A percentile compares a stretch with the other conserved stretches of the same genome.
Conservation (phyloP, 352 stramenopile species). For the Globisporangium middletonii region DNA sequence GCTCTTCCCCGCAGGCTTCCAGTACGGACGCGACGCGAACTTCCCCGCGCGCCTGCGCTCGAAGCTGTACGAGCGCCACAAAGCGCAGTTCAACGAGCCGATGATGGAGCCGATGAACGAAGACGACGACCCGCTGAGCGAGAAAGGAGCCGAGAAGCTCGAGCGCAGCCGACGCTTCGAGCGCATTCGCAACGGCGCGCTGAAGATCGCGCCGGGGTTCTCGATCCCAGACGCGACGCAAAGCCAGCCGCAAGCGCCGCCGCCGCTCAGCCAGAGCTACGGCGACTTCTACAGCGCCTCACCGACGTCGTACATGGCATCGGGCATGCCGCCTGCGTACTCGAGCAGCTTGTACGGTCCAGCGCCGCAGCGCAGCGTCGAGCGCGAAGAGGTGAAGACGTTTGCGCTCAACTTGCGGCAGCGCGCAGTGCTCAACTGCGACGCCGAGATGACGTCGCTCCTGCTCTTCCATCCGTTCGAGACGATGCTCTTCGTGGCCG, state of each 20-base stretch:
- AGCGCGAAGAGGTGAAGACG: constrained; percentile 63
- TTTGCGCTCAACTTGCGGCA: constrained; percentile 89
- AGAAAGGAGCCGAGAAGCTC: constrained; percentile 61
- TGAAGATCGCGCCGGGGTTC: constrained; percentile 66
- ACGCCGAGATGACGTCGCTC: constrained; percentile 92
- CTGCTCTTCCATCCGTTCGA: constrained; percentile 96
- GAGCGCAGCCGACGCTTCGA: constrained; percentile 61
- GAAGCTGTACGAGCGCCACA: constrained; percentile 61
- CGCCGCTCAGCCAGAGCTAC: not conserved
- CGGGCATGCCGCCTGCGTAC: constrained; percentile 21
- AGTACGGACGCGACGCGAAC: constrained; percentile 39
- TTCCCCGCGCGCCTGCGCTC: constrained; percentile 52
- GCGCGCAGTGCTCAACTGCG: constrained; percentile 88
- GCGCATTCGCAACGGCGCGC: constrained; percentile 41
- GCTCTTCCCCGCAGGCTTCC: constrained; percentile 13
- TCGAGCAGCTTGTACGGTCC: constrained; percentile 26
- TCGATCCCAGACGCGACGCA: constrained; percentile 11
- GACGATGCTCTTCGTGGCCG: constrained; percentile 92
- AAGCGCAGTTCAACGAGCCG: constrained; percentile 63
- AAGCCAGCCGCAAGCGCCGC: not conserved
- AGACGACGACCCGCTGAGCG: constrained; percentile 71
- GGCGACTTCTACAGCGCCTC: constrained; percentile 9
- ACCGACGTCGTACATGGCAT: constrained; percentile 12
- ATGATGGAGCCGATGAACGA: constrained; percentile 61
- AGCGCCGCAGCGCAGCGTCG: constrained; percentile 18